Base-by-base conservation (phyloP, 495 filamentous ascomycete genomes). In the Daldinia grandis region DNA sequence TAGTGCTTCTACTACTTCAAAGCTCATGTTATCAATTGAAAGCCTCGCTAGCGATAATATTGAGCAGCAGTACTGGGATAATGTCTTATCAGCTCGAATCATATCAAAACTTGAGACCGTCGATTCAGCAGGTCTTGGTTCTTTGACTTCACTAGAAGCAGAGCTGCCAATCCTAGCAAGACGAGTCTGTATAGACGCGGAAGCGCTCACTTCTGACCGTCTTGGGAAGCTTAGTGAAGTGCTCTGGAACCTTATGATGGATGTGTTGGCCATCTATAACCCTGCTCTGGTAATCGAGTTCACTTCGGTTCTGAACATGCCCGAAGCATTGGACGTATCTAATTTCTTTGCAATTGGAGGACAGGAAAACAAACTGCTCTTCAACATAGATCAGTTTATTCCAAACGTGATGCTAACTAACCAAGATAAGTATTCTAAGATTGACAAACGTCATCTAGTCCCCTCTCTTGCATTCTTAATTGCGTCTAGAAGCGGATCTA, bases 121-220 rank as follows among this genome's bases (percentile, higher is more conserved):
- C 5, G 78, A 82, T 30, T 80, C 81, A 42, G 87, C 88, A 1
- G 86, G 78, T 51, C 77, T 94, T 58, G 82, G 83, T 12, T 87
- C 90, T 68, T 82, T 93, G 56, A 82, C 86, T 58, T 85, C 89
- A 27, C 79, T 94, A 1, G 87, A 92, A 72, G 76, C 84, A 1
- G 92, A 94, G 73, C 81, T 92, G 58, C 84, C 87, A 5, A 81
- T 85, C 3, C 78, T 94, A 47, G 88, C 87, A 10, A 82, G 83
- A 62, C 80, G 84, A 35, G 74, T 91, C 4, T 78, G 85, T 35
- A 62, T 72, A 4, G 84, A 80, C 73, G 82, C 78, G 27, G 74
- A 79, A 51, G 78, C 84, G 12, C 78, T 89, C 58, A 72, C 81
- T 1, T 76, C 81, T 17, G 81, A 86, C 58, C 82, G 86, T 28